Conservation (phyloP, 192 early-diverging fungal genomes). For the Backusella tarrabulga region DNA sequence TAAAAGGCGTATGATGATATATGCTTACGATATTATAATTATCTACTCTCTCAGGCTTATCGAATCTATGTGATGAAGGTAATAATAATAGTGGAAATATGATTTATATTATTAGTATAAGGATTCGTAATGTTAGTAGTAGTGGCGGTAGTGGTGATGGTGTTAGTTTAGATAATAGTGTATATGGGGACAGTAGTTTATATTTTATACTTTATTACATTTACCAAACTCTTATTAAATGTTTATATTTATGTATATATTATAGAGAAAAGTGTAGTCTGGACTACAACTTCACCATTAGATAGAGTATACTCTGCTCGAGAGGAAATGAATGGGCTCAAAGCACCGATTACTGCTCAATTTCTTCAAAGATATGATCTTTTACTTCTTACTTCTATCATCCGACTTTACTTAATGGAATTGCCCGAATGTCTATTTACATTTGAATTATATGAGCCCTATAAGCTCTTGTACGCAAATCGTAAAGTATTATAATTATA, state of each 20-base stretch:
- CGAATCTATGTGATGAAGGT: conserved; percentile 27
- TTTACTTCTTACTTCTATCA: conserved; percentile 53
- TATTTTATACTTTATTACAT: not conserved
- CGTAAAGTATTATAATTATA: conserved; percentile 35
- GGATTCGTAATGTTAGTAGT: not conserved
- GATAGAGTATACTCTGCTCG: conserved; percentile 61
- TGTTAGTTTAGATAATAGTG: not conserved
- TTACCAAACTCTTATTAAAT: not conserved
- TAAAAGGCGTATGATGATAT: not conserved
- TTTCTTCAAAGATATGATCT: conserved; percentile 58
- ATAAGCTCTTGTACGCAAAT: conserved; percentile 63
- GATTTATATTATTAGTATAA: not conserved
- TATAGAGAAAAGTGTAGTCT: conserved; percentile 54
- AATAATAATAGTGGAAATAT: not conserved
- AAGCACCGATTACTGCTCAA: conserved; percentile 51
- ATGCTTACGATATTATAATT: not conserved
- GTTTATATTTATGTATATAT: not conserved
- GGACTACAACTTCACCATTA: conserved; percentile 59
- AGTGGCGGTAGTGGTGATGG: not conserved
- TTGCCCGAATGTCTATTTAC: conserved; percentile 69
- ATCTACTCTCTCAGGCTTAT: not conserved
- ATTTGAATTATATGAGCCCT: conserved; percentile 69
- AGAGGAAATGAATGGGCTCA: conserved; percentile 59
- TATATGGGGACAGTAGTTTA: not conserved
- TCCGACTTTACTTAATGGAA: conserved; percentile 72